These are phyloP conservation scores for Mycena kentingensis DNA, from an alignment of 768 basidiomycete species.

Conservation along the genomic window DNA sequence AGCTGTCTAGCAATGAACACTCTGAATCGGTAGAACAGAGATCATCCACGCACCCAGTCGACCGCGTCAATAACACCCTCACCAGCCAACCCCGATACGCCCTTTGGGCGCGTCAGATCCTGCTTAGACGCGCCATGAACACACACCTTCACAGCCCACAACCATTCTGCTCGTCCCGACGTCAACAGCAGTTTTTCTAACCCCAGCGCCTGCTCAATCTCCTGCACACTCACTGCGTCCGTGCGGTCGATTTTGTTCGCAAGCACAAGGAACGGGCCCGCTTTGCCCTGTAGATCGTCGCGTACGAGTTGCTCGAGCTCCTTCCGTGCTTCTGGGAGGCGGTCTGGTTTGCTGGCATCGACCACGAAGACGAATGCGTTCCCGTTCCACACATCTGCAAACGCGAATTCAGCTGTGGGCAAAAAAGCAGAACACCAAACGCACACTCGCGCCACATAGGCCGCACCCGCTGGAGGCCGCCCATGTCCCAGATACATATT, in stretches of 20 bases:
- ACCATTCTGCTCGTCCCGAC: background rate
- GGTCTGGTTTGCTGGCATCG: conserved; percentile 50
- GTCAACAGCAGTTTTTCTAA: background rate
- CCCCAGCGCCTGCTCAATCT: background rate
- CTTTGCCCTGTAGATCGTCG: conserved; percentile 30
- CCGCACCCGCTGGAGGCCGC: conserved; percentile 50
- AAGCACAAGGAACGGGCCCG: conserved; percentile 5
- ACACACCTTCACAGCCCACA: conserved; percentile 2
- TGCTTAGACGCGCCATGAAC: background rate
- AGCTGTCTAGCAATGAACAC: too few species aligned
- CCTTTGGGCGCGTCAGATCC: background rate
- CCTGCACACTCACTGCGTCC: background rate
- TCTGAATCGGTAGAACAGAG: too few species aligned
- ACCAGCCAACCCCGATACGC: conserved; percentile 1
- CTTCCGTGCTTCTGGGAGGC: conserved; percentile 46
- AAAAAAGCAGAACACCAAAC: background rate
- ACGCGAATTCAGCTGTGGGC: background rate
- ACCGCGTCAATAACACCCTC: conserved; percentile 6
- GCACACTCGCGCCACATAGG: conserved; percentile 37
- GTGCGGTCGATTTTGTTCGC: conserved; percentile 11
- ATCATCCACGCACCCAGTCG: conserved; percentile 1
- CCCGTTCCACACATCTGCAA: conserved; percentile 26
- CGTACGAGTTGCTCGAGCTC: conserved; percentile 46
- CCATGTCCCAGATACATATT: conserved; percentile 58
- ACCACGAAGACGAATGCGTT: conserved; percentile 54